Base-by-base conservation (phyloP, 2,329 filamentous ascomycete species). In the Amylocarpus encephaloides region DNA sequence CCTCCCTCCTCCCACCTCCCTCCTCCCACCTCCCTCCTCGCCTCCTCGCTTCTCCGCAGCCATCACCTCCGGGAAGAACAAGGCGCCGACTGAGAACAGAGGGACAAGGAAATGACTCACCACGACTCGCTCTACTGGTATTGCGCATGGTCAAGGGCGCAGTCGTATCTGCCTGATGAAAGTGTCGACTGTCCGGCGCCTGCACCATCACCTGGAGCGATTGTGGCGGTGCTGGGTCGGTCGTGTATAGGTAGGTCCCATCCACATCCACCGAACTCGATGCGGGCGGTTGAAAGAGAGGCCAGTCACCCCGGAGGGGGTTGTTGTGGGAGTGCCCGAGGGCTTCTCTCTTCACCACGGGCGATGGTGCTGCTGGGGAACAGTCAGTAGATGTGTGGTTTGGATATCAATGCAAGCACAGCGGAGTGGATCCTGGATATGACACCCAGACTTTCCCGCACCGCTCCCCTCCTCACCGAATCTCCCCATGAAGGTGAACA, bases 91-190 rank as follows among this genome's bases (percentile, higher is more conserved):
- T 30, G 32, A 47, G 48, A 51, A 43, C 35, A 10, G 15, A 18
- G 13, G 16, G 5, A 40, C 38, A 50, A 30, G 46, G 26, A 26
- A 4, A 49, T 58, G 56, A 58, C 53, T 60, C 56, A 60, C 58
- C 16, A 16, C 38, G 49, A 26, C 38, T 34, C 18, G 13, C 48
- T 50, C 46, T 16, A 42, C 39, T 50, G 26, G 39, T 39, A 15
- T 35, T 34, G 16, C 47, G 46, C 42, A 47, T 34, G 10, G 35
- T 22, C 32, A 22, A 48, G 50, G 53, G 53, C 53, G 48, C 44
- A 50, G 46, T 48, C 57, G 57, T 55, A 26, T 41, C 41, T 16
- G 29, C 10, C 15, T 53, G 57, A 22, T 45, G 41, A 26, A 18
- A 29, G 5, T 19, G 34, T 18, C 19, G 41, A 16, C 35, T 22